Conservation (phyloP, 768 basidiomycete species). For the Rhizopogon vesiculosus region DNA sequence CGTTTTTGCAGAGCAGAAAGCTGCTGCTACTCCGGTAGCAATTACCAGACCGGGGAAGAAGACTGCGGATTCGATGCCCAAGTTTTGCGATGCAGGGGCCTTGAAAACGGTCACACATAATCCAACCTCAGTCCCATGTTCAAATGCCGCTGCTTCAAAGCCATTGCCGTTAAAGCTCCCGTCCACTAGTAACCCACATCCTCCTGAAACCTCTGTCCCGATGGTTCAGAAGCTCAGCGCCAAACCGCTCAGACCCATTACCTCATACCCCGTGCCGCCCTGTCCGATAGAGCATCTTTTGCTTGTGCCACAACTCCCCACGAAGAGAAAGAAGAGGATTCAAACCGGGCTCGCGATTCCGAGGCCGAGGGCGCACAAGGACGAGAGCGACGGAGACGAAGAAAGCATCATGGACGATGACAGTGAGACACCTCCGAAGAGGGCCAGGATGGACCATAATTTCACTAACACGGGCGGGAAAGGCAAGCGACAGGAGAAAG, state of each 20-base stretch:
- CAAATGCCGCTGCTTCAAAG: neutral
- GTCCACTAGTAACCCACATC: neutral
- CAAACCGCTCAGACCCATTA: conserved; percentile 26
- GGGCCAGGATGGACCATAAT: neutral
- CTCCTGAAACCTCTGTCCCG: neutral
- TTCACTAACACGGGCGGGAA: neutral
- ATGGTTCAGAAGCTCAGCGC: neutral
- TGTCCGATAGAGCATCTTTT: conserved; percentile 20
- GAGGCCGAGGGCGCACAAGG: neutral
- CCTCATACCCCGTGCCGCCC: conserved; percentile 20
- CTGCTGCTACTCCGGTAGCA: neutral
- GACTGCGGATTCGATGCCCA: neutral
- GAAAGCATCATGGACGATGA: neutral
- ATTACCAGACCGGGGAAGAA: neutral
- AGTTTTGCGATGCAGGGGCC: neutral
- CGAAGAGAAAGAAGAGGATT: conserved; percentile 4
- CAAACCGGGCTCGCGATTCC: conserved; percentile 15
- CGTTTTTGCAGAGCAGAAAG: conserved; percentile 12
- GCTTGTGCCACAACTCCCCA: conserved; percentile 1
- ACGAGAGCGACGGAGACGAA: neutral
- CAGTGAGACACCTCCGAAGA: neutral
- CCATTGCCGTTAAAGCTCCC: neutral
- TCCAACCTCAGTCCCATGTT: neutral
- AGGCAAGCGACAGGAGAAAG: neutral
- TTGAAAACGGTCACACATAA: neutral